Percentiles rank a stretch among this genome's conserved stretches.
Evolutionary conservation across 768 basidiomycete genomes (phyloP).

Genomic region (Serpula lacrymans): DNA sequence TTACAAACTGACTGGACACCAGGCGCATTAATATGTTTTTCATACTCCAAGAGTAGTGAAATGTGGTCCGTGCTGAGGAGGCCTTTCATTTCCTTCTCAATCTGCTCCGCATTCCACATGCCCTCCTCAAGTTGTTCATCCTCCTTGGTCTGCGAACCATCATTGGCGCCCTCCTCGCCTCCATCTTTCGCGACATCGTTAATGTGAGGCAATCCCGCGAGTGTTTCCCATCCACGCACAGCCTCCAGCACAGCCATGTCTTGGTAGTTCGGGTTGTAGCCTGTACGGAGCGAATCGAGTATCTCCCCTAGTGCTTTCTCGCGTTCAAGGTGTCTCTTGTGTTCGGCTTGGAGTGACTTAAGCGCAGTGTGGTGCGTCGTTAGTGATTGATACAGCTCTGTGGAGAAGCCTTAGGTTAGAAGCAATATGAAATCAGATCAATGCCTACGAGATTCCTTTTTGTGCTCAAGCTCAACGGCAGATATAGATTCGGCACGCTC

Average conservation of each 20-base stretch:
- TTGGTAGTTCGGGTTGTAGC: constrained; percentile 98
- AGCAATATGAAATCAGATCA: not conserved
- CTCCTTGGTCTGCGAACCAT: constrained; percentile 21
- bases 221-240: constrained; percentile 87
- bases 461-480: constrained; percentile 76
- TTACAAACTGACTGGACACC: constrained; percentile 52
- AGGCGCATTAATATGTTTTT: constrained; percentile 57
- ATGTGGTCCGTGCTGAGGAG: constrained; percentile 68
- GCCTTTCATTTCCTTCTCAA: constrained; percentile 54
- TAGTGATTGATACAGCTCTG: constrained; percentile 79
- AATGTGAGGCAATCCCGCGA: constrained; percentile 67
- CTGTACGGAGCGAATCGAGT: constrained; percentile 70
- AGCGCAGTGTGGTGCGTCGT: constrained; percentile 72
- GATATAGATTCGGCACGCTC: constrained; percentile 76
- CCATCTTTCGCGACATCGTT: constrained; percentile 58
- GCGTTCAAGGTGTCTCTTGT: constrained; percentile 69
- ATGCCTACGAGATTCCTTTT: constrained; percentile 79
- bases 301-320: constrained; percentile 81
- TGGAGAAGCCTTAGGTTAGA: constrained; percentile 2
- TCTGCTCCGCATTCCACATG: constrained; percentile 55
- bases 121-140: constrained; percentile 59
- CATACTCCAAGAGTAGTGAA: constrained; percentile 72
- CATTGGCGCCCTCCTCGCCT: constrained; percentile 28
- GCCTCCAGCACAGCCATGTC: constrained; percentile 99
- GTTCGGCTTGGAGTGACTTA: constrained; percentile 68